phyloP scores from a whole-genome alignment of 2,329 filamentous ascomycete species.

The Neofusicoccum laricinum region DNA sequence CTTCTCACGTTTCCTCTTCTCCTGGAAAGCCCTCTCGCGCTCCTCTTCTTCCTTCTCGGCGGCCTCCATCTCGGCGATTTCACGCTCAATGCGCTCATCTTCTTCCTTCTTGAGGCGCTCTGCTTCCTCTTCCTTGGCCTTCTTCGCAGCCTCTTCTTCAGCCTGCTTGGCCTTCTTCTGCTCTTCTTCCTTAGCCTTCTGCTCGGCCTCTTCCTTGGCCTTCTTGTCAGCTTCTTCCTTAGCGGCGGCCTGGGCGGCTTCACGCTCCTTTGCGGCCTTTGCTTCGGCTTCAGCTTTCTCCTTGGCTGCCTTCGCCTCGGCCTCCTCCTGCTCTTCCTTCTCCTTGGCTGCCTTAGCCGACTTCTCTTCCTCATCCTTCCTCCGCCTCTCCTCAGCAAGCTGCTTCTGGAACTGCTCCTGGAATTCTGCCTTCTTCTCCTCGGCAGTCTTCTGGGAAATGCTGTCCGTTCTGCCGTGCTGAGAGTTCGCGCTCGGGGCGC shows the following conservation, averaged over 20 bases:
- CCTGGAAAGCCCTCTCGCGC: slow-evolving; percentile 67
- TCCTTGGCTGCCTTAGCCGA: slow-evolving; percentile 42
- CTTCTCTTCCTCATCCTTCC: slow-evolving; percentile 40
- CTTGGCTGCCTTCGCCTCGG: slow-evolving; percentile 47
- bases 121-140: slow-evolving; percentile 25
- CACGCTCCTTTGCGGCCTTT: slow-evolving; percentile 40
- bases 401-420: slow-evolving; percentile 67
- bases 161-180: slow-evolving; percentile 37
- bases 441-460: slow-evolving; percentile 64
- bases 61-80: slow-evolving; percentile 62
- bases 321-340: slow-evolving; percentile 47
- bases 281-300: slow-evolving; percentile 43
- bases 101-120: slow-evolving; percentile 40
- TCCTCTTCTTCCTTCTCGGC: slow-evolving; percentile 54
- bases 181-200: slow-evolving; percentile 32
- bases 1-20: slow-evolving; percentile 65
- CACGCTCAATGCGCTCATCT: slow-evolving; percentile 49
- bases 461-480: slow-evolving; percentile 72
- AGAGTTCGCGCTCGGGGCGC: slow-evolving; percentile 62
- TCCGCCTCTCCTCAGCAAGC: slow-evolving; percentile 40
- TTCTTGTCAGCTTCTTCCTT: slow-evolving; percentile 37
- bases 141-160: slow-evolving; percentile 22
- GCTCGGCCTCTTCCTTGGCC: slow-evolving; percentile 24
- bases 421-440: slow-evolving; percentile 64
- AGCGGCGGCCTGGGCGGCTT: slow-evolving; percentile 48